Percentiles rank a stretch among this genome's conserved stretches.
phyloP scores from a whole-genome alignment of 1,284 basidiomycete species.

The Melampsora abietis-canadensis region DNA sequence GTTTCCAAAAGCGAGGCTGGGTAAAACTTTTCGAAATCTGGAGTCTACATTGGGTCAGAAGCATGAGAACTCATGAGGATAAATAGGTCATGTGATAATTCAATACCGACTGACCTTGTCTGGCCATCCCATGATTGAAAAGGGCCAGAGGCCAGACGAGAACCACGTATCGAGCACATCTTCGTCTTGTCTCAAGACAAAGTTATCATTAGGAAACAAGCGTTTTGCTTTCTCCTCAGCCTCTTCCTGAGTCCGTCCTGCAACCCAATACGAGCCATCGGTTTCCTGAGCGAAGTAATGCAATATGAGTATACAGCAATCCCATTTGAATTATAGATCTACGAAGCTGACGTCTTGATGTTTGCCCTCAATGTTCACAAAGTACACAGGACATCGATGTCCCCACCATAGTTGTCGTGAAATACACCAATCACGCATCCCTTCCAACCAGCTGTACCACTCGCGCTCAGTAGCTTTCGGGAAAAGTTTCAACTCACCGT shows the following conservation, averaged over 20 bases:
- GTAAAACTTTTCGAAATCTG: slow-evolving; percentile 77
- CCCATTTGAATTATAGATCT: neutral
- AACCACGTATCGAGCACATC: slow-evolving; percentile 99
- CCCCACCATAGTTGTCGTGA: slow-evolving; percentile 99
- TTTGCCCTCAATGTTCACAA: slow-evolving; percentile 78
- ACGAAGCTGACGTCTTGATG: slow-evolving; percentile 64
- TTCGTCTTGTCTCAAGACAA: slow-evolving; percentile 85
- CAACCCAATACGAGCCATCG: slow-evolving; percentile 82
- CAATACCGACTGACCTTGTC: slow-evolving; percentile 61
- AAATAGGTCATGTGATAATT: neutral
- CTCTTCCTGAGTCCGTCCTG: slow-evolving; percentile 75
- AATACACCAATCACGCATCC: slow-evolving; percentile 98
- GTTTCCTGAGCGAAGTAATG: slow-evolving; percentile 56
- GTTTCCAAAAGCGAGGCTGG: slow-evolving; percentile 88
- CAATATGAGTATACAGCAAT: neutral
- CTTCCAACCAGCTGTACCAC: slow-evolving; percentile 95
- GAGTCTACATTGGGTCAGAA: slow-evolving; percentile 57
- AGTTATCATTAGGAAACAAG: slow-evolving; percentile 69
- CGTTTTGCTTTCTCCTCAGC: slow-evolving; percentile 73
- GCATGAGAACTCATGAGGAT: slow-evolving; percentile 7
- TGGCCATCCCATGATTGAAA: slow-evolving; percentile 97
- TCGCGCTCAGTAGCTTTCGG: slow-evolving; percentile 86
- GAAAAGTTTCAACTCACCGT: slow-evolving; percentile 76
- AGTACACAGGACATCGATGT: slow-evolving; percentile 92
- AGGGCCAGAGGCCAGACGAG: slow-evolving; percentile 96